phyloP scores from a whole-genome alignment of 2,329 filamentous ascomycete species.

The Penicillium sp. region DNA sequence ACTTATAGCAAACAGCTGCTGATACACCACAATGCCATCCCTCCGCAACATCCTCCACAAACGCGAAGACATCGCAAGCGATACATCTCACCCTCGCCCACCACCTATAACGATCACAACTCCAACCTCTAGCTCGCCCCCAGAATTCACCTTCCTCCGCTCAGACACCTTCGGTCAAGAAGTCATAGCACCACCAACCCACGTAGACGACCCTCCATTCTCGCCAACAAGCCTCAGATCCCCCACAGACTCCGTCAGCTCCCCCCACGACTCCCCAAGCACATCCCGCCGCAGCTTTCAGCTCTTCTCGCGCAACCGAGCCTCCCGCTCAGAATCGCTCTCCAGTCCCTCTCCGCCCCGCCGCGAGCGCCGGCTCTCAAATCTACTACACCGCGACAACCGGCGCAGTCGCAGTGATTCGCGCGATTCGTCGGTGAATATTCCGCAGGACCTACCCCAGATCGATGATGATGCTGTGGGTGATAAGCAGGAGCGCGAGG shows the following conservation, averaged over 20 bases:
- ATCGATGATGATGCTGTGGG: constrained; percentile 55
- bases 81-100: constrained; percentile 33
- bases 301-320: constrained; percentile 30
- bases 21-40: constrained; percentile 48
- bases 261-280: constrained; percentile 20
- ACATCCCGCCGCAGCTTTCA: constrained; percentile 37
- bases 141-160: constrained; percentile 80
- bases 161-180: constrained; percentile 81
- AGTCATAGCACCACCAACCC: constrained; percentile 68
- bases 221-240: background rate
- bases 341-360: constrained; percentile 30
- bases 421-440: constrained; percentile 58
- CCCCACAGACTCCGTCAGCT: background rate
- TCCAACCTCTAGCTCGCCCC: constrained; percentile 40
- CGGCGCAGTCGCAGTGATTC: constrained; percentile 33
- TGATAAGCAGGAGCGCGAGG: constrained; percentile 60
- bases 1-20: background rate
- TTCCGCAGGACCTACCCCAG: constrained; percentile 77
- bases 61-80: constrained; percentile 55
- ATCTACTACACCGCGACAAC: constrained; percentile 36
- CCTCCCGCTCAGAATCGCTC: constrained; percentile 25
- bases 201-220: background rate
- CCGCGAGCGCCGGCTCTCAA: constrained; percentile 35
- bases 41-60: constrained; percentile 64
- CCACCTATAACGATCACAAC: constrained; percentile 26